Base-by-base conservation (phyloP, 2,329 filamentous ascomycete genomes). In the Cercospora janseana region DNA sequence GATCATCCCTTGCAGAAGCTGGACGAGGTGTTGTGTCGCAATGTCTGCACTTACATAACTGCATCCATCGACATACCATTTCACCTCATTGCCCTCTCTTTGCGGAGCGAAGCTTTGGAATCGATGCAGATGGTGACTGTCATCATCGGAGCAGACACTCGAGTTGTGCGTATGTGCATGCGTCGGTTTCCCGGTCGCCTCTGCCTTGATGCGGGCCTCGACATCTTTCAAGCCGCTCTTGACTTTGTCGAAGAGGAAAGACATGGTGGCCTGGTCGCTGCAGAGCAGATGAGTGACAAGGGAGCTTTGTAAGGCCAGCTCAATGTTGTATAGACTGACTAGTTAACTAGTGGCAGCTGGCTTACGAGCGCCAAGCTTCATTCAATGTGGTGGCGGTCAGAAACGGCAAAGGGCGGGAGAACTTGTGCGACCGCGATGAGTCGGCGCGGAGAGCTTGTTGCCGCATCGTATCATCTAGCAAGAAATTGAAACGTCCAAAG, bases 61-160 rank as follows among this genome's bases (percentile, higher is more conserved):
- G 18, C 49, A 51, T 8, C 86, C 88, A 65, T 93, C 88, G 15
- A 93, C 87, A 69, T 86, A 91, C 88, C 89, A 95, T 75, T 95
- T 94, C 55, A 81, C 82, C 56, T 82, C 75, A 63, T 89, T 85
- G 49, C 86, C 85, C 24, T 80, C 79, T 15, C 86, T 79, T 62
- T 84, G 79, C 1, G 87, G 82, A 1, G 87, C 86, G 72, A 95
- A 95, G 52, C 77, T 80, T 41, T 75, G 69, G 62, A 76, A 82
- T 46, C 79, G 74, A 57, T 81, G 72, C 52, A 76, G 63, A 27
- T 76, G 70, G 48, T 69, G 69, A 45, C 69, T 66, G 51, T 74
- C 63, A 31, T 65, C 65, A 48, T 67, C 61, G 15, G 61, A 64
- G 56, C 63, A 71, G 40, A 62, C 62, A 32, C 63, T 66, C 47